Evolutionary conservation across 192 early-diverging fungal genomes (phyloP), one percentile per base, ranked within the genome.

Genomic region (Dimargaris verticillata): DNA sequence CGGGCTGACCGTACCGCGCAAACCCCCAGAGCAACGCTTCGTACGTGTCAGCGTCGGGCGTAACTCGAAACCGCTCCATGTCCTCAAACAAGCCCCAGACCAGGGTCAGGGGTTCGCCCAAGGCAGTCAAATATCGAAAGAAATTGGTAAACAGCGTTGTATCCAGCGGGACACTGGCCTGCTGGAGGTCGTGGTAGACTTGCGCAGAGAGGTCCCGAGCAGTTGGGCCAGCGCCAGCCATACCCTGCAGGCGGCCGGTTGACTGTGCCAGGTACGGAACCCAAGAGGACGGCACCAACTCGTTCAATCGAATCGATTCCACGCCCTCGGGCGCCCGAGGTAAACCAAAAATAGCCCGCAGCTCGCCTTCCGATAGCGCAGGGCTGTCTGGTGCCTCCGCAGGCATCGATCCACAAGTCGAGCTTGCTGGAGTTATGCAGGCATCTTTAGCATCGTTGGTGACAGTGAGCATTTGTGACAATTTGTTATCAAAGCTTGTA

Each of bases 401-500:
- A 51, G 49, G 18, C 18, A n/a, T 18, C 18, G 20, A 1, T 25
- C 13, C 0, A 51, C 26, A 11, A 25, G 49, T n/a, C 33, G 33
- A 38, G 33, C 13, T 51, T 3, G 26, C 49, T 10, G 0, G 18
- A 26, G 11, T 20, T 9, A 10, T 51, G 49, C 49, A 25, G 22
- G 9, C 49, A 18, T 20, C 18, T 51, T 11, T 51, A 51, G 18
- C 18, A 26, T 26, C n/a, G 18, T 7, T 9, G 49, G 18, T 51
- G 49, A 7, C 2, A 38, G 3, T 7, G 7, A 7, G 3, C 14
- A 51, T 26, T 9, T n/a, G 22, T 10, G 49, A 20, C 18, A 26
- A 51, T 51, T 20, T 51, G 18, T 51, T 51, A 3, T 51, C 49
- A n/a, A 51, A 51, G 18, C 49, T 51, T n/a, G 20, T 51, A 51